Evolutionary conservation across 2,329 filamentous ascomycete genomes (phyloP).

Genomic region (Diaporthe sp.): DNA sequence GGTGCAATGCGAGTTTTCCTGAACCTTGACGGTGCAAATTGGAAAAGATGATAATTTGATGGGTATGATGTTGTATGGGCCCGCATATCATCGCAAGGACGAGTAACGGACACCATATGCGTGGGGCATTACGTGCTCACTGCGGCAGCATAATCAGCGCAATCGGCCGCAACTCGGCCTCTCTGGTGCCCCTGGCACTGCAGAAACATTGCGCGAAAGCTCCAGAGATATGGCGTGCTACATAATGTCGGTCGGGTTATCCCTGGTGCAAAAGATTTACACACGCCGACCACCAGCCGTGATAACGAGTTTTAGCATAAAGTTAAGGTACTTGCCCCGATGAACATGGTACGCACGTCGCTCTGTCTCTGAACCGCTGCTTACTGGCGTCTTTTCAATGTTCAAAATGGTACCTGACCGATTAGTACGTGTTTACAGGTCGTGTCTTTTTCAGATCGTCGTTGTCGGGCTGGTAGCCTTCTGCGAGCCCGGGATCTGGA

Average conservation of each 20-base stretch:
- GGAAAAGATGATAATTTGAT: no score
- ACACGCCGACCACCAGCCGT: background rate
- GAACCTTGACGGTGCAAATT: background rate
- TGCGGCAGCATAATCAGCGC: background rate
- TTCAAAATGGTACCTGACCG: slow-evolving; percentile 6
- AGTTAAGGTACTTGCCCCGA: background rate
- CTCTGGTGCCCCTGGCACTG: background rate
- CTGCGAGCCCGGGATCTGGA: slow-evolving; percentile 39
- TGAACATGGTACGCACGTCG: background rate
- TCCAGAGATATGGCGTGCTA: slow-evolving; percentile 6
- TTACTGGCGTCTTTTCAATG: background rate
- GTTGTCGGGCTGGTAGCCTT: slow-evolving; percentile 36
- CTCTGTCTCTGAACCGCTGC: background rate
- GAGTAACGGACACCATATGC: slow-evolving; percentile 14
- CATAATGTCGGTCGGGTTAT: background rate
- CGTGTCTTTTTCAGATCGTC: slow-evolving; percentile 38
- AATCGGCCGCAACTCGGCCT: slow-evolving; percentile 7
- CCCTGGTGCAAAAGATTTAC: background rate
- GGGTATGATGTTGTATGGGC: background rate
- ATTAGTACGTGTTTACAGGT: slow-evolving; percentile 26
- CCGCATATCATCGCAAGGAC: background rate
- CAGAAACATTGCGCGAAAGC: background rate
- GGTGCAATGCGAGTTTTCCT: background rate
- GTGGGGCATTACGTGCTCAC: slow-evolving; percentile 27
- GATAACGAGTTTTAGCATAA: background rate